These are phyloP conservation scores for Camellia oleifera DNA, from an alignment of 179 eudicot species.

Conservation along the genomic window DNA sequence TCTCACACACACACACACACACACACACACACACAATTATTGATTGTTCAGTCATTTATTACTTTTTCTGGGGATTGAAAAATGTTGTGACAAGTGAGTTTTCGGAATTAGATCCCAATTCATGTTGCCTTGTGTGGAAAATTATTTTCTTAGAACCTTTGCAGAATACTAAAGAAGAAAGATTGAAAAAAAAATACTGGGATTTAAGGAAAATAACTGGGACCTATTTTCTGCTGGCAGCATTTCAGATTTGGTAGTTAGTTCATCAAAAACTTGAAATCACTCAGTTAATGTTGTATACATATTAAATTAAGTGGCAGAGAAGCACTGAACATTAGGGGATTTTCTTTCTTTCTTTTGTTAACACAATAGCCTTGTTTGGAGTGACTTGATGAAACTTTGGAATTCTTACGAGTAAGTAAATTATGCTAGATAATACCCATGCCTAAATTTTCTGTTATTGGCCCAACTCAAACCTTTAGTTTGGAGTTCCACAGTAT, in stretches of 20 bases:
- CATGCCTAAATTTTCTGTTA: not conserved
- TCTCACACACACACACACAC: no score
- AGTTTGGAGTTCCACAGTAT: not conserved
- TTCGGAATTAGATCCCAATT: not conserved
- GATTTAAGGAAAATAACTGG: not conserved
- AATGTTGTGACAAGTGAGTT: not conserved
- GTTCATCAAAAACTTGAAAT: not conserved
- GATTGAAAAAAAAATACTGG: not conserved
- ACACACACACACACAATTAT: not conserved
- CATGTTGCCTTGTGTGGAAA: not conserved
- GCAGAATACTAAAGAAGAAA: not conserved
- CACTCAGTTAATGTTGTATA: not conserved
- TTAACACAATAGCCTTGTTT: no score
- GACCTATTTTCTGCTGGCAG: not conserved
- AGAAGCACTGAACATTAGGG: not conserved
- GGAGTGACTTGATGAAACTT: not conserved
- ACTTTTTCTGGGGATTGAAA: not conserved
- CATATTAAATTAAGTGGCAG: not conserved
- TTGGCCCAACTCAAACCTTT: not conserved
- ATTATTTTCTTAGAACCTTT: not conserved
- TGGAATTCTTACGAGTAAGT: not conserved
- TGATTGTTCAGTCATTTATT: not conserved
- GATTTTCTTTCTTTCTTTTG: not conserved
- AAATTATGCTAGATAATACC: not conserved
- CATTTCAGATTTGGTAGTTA: not conserved